Base-by-base conservation (phyloP, 2,329 filamentous ascomycete genomes). In the Ophiostoma angusticollis region DNA sequence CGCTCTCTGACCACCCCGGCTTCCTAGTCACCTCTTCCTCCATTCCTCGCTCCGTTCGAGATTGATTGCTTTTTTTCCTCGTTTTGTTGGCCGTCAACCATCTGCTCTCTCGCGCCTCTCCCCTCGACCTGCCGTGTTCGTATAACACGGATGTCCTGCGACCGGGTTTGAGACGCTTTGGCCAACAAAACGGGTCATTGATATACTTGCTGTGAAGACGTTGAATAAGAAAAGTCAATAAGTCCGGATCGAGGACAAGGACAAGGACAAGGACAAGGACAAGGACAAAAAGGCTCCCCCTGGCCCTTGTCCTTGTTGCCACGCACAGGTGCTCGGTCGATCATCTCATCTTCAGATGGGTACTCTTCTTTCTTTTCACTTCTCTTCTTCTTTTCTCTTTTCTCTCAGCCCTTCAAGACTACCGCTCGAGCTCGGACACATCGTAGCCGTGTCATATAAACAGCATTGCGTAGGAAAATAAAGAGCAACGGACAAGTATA, bases 151-250 rank as follows among this genome's bases (percentile, higher is more conserved):
- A 38, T 38, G 40, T 16, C 35, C 19, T 42, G 25, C 27, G 40
- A 38, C 40, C 35, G 40, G 40, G 35, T 42, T 42, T 31, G 34
- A 17, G 35, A 25, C 35, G 40, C 40, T 38, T 38, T 34, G 40
- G 35, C 40, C 35, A 42, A 32, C 35, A 38, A 32, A 33, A 35
- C n/a, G 29, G 35, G 34, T 40, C 32, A 27, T 23, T 27, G 13
- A 39, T 33, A 14, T 13, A 22, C 30, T 16, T 32, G 23, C 30
- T 21, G 29, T 17, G 14, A 27, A n/a, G 14, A 31, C 19, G 12
- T 21, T 8, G 24, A 14, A 25, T 13, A 30, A 18, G 16, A 24
- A 25, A 22, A 35, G 13, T 25, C 23, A n/a, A n/a, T n/a, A n/a
- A n/a, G n/a, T n/a, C n/a, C n/a, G n/a, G n/a, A n/a, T n/a, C n/a